A percentile compares a stretch with the other conserved stretches of the same genome.
Evolutionary conservation across 2,329 filamentous ascomycete genomes (phyloP).

Genomic region (Trichoderma arundinaceum): DNA sequence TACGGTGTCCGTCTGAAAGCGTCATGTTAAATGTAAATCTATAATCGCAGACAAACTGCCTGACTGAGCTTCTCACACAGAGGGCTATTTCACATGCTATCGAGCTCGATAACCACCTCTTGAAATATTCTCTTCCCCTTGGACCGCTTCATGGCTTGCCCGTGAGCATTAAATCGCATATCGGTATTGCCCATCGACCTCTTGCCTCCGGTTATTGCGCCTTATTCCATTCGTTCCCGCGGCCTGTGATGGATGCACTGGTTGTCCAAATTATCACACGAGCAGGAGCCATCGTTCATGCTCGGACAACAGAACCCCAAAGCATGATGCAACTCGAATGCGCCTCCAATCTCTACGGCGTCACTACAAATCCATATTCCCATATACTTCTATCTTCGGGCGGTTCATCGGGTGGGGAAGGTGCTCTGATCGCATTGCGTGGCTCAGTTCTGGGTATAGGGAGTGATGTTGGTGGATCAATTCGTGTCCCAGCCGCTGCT

Average conservation of each 20-base stretch:
- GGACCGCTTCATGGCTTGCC: constrained; percentile 2
- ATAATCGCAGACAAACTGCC: not conserved
- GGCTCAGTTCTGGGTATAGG: not conserved
- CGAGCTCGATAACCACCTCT: not conserved
- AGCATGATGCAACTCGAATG: constrained; percentile 20
- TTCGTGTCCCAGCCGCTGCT: constrained; percentile 6
- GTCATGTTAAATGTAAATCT: not conserved
- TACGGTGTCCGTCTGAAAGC: not conserved
- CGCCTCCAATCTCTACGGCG: not conserved
- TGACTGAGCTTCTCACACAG: constrained; percentile 1
- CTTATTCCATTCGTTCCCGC: not conserved
- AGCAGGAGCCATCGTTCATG: constrained; percentile 4
- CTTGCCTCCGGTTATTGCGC: constrained; percentile 5
- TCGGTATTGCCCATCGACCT: constrained; percentile 5
- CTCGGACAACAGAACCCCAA: constrained; percentile 6
- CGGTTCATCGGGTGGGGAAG: constrained; percentile 3
- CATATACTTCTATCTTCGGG: not conserved
- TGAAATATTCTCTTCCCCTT: not conserved
- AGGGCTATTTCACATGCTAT: not conserved
- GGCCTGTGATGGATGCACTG: not conserved
- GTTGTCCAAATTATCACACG: constrained; percentile 15
- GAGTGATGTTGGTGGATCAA: constrained; percentile 1
- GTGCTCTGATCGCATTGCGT: not conserved
- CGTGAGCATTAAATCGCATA: constrained; percentile 13
- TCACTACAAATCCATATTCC: constrained; percentile 12